Conservation (phyloP, 371 early-diverging fungal genomes). For the Dinochytrium kinnereticum region DNA sequence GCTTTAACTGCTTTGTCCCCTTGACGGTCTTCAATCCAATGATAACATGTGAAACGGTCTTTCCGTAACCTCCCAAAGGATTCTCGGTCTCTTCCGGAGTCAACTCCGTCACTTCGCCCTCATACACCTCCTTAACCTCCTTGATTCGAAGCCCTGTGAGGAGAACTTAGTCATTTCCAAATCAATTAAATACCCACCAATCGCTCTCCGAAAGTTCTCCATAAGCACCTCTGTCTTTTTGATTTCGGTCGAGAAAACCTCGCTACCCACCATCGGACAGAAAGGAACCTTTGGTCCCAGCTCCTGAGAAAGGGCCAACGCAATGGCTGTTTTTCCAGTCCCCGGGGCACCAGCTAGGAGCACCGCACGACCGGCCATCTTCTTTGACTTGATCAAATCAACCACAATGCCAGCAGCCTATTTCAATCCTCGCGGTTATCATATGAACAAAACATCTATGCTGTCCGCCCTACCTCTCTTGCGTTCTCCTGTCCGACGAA, state of each 20-base stretch:
- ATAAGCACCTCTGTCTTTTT: conserved; percentile 99
- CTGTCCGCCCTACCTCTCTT: conserved; percentile 73
- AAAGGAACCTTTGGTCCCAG: conserved; percentile 97
- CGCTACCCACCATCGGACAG: conserved; percentile 97
- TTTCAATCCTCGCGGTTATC: conserved; percentile 9
- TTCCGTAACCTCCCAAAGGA: conserved; percentile 90
- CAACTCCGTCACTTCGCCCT: conserved; percentile 99
- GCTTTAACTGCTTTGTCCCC: conserved; percentile 96
- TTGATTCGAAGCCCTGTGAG: conserved; percentile 85
- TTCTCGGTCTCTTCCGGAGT: conserved; percentile 96
- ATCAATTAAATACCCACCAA: conserved; percentile 61
- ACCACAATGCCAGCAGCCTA: conserved; percentile 93
- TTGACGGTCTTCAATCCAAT: conserved; percentile 98
- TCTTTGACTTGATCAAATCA: conserved; percentile 91
- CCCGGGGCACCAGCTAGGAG: conserved; percentile 98
- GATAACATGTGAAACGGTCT: conserved; percentile 93
- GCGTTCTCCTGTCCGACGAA: conserved; percentile 97
- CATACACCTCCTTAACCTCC: conserved; percentile 98
- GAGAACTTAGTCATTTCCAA: background rate
- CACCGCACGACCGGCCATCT: conserved; percentile 96
- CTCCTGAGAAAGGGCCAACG: conserved; percentile 94
- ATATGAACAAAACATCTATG: background rate
- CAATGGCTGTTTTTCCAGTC: conserved; percentile 85
- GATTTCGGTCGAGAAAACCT: conserved; percentile 96
- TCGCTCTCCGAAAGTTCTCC: conserved; percentile 98